A percentile compares a stretch with the other conserved stretches of the same genome.
phyloP scores from a whole-genome alignment of 73 alveolate genomes.

The Tetrahymena malaccensis region DNA sequence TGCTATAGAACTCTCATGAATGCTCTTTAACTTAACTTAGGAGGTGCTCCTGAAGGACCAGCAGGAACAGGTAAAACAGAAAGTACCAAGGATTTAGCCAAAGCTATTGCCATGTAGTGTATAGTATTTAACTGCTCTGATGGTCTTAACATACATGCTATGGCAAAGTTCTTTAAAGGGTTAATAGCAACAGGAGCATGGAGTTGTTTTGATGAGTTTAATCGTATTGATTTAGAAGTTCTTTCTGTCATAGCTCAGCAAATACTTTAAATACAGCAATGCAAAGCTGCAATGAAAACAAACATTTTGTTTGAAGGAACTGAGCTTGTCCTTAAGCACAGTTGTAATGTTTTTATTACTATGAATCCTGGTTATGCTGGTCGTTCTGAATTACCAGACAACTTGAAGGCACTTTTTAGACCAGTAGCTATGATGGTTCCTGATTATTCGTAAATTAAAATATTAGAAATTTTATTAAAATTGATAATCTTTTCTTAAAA shows the following conservation, averaged over 20 bases:
- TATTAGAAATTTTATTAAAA: slow-evolving; percentile 45
- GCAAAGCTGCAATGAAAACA: slow-evolving; percentile 63
- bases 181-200: slow-evolving; percentile 94
- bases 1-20: slow-evolving; percentile 94
- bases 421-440: slow-evolving; percentile 79
- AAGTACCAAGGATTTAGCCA: slow-evolving; percentile 93
- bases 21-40: slow-evolving; percentile 89
- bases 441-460: slow-evolving; percentile 49
- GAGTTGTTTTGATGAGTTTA: slow-evolving; percentile 97
- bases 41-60: slow-evolving; percentile 98
- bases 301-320: slow-evolving; percentile 81
- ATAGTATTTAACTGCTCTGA: slow-evolving; percentile 83
- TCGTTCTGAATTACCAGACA: slow-evolving; percentile 91
- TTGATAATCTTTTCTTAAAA: slow-evolving; percentile 61
- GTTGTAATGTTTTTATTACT: slow-evolving; percentile 91
- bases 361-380: slow-evolving; percentile 99
- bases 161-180: slow-evolving; percentile 94
- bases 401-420: slow-evolving; percentile 79
- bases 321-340: slow-evolving; percentile 64
- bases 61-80: slow-evolving; percentile 99
- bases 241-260: slow-evolving; percentile 90
- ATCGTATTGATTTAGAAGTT: slow-evolving; percentile 93
- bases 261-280: slow-evolving; percentile 73
- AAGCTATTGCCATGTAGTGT: slow-evolving; percentile 86
- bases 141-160: slow-evolving; percentile 62